Conservation (phyloP, 2,329 filamentous ascomycete genomes). For the Cucurbitaria berberidis region DNA sequence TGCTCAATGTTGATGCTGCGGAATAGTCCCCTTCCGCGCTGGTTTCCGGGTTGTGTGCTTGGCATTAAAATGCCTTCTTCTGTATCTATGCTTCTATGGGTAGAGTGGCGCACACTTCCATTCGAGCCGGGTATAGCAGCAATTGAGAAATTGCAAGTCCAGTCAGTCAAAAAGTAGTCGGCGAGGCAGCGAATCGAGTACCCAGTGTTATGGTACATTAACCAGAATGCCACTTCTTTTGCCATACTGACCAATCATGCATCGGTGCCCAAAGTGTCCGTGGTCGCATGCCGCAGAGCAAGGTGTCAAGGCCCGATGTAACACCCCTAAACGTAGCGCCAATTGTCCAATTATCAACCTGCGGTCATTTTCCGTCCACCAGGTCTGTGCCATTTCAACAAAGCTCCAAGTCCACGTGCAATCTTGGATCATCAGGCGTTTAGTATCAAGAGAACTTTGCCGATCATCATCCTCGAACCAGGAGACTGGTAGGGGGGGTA, state of each 20-base stretch:
- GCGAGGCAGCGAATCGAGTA: slow-evolving; percentile 26
- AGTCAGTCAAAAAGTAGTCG: slow-evolving; percentile 16
- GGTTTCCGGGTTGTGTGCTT: slow-evolving; percentile 2
- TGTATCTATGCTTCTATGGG: no score
- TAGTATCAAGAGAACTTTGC: no score
- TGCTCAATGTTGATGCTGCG: slow-evolving; percentile 1
- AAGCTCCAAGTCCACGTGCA: slow-evolving; percentile 13
- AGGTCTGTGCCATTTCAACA: slow-evolving; percentile 15
- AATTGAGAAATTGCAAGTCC: slow-evolving; percentile 4
- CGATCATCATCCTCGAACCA: slow-evolving; percentile 16
- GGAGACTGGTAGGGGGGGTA: slow-evolving; percentile 9
- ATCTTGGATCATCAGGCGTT: slow-evolving; percentile 9
- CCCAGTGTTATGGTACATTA: slow-evolving; percentile 20
- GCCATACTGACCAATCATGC: slow-evolving; percentile 18
- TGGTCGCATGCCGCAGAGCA: slow-evolving; percentile 10
- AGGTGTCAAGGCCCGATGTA: slow-evolving; percentile 22
- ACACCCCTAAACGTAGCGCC: slow-evolving; percentile 24
- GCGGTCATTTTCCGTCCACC: slow-evolving; percentile 18
- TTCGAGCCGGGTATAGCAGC: slow-evolving; percentile 2
- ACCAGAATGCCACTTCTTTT: slow-evolving; percentile 20
- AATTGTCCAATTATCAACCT: slow-evolving; percentile 17
- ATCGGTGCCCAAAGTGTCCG: slow-evolving; percentile 1
- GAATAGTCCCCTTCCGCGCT: slow-evolving; percentile 9
- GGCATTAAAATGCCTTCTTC: no score
- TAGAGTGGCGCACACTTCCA: no score